Evolutionary conservation across 1,139 yeast genomes (phyloP), one percentile per base, ranked within the genome.

Genomic region (Geotrichum cucujoidarum): DNA sequence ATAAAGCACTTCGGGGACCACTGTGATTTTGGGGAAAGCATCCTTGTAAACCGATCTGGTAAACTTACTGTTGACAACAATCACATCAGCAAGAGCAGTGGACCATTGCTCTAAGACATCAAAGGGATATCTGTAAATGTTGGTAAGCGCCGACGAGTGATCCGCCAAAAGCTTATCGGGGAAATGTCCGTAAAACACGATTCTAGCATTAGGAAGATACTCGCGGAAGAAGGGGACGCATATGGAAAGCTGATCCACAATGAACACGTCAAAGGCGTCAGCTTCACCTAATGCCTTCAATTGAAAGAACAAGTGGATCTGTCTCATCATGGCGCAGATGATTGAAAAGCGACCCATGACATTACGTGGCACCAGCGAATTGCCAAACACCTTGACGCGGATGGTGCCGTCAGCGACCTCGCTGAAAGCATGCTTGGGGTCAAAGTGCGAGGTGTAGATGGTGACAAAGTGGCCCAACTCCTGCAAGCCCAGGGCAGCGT

Each of bases 141-240:
- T 70, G 57, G 88, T 83, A 13, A 84, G 34, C 1, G 74, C 41
- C 2, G 83, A 72, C 1, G 73, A 69, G 44, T 83, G 81, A 22
- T 73, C 71, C 0, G 96, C 81, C 45, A 92, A 68, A 42, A 84
- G 70, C 61, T 86, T 86, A 65, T 92, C 99, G 0, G 99, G 98
- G 66, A 92, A 92, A 68, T 92, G 99, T 59, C 98, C 90, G 65
- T 92, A 92, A 63, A 92, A 92, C 45, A 92, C 66, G 4, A 86
- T 73, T 48, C 74, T 70, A 3, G 76, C 63, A 47, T 72, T 52
- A 64, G 71, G 57, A 53, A 60, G 41, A 47, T 48, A 43, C 22
- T 74, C 50, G 48, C 80, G 78, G 31, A 92, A 58, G 22, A 90
- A 58, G 3, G 98, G 98, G 2, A 92, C 72, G 56, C 95, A 82